phyloP scores from a whole-genome alignment of 23 red algal species.

The Gracilaria domingensis region DNA sequence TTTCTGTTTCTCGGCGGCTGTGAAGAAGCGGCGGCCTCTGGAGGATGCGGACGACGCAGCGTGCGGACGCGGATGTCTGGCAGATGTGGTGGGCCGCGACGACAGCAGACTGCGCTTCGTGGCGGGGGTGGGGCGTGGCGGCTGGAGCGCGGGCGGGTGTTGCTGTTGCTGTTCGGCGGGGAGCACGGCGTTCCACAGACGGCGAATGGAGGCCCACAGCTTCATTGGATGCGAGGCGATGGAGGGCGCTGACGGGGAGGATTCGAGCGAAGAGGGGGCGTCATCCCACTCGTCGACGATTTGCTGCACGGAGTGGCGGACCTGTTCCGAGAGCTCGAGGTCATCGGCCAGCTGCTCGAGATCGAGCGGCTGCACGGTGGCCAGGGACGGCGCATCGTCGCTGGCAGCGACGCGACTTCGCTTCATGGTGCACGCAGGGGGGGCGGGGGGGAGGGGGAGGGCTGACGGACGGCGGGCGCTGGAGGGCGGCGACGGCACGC shows the following conservation, averaged over 20 bases:
- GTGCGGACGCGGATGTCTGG: too few species aligned
- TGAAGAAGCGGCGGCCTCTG: not conserved
- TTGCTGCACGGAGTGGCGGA: conserved; percentile 16
- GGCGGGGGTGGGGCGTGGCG: not conserved
- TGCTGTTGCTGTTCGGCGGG: conserved; percentile 19
- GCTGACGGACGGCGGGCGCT: too few species aligned
- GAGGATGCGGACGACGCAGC: not conserved
- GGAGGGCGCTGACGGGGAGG: not conserved
- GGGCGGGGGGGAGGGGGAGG: too few species aligned
- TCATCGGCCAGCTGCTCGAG: conserved; percentile 31
- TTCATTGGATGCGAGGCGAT: not conserved
- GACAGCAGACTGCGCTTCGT: not conserved
- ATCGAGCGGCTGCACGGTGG: conserved; percentile 49
- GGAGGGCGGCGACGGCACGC: too few species aligned
- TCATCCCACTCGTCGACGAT: conserved; percentile 47
- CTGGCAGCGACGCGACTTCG: not conserved
- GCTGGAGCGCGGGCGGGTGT: not conserved
- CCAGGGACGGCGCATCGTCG: conserved; percentile 20
- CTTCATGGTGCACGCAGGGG: not conserved
- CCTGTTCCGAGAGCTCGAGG: conserved; percentile 52
- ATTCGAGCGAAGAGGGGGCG: not conserved
- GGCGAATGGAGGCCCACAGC: conserved; percentile 34
- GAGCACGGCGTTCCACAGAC: conserved; percentile 28
- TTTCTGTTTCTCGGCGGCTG: not conserved
- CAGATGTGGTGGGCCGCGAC: not conserved